phyloP scores from a whole-genome alignment of 2,329 filamentous ascomycete species.

The Knoxdaviesia capensis region DNA sequence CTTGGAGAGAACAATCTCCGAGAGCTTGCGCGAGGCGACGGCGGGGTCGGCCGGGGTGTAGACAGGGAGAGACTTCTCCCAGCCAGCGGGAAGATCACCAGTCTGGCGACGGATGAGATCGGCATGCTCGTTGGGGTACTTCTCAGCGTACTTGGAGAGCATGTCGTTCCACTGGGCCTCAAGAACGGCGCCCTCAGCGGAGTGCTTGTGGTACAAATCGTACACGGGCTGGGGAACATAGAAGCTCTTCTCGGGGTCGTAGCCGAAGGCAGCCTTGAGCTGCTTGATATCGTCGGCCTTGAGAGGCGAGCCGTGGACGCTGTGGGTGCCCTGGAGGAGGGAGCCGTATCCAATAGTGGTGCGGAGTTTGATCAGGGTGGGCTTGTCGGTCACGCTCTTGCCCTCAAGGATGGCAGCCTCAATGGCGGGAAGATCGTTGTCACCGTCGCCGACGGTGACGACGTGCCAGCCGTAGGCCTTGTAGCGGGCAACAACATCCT shows the following conservation, averaged over 20 bases:
- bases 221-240: constrained; percentile 89
- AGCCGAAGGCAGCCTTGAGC: constrained; percentile 89
- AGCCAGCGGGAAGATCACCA: constrained; percentile 78
- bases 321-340: constrained; percentile 76
- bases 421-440: constrained; percentile 71
- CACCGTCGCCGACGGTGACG: constrained; percentile 65
- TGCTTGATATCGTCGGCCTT: constrained; percentile 88
- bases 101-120: constrained; percentile 67
- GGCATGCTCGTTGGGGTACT: constrained; percentile 58
- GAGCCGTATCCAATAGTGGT: constrained; percentile 97
- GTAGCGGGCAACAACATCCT: constrained; percentile 88
- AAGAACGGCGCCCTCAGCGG: constrained; percentile 64
- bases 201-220: constrained; percentile 71
- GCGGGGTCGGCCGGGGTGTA: constrained; percentile 77
- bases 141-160: constrained; percentile 63
- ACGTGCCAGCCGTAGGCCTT: constrained; percentile 96
- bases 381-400: constrained; percentile 85
- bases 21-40: constrained; percentile 86
- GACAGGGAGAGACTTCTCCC: constrained; percentile 82
- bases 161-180: constrained; percentile 94
- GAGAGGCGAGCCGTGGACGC: constrained; percentile 88
- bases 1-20: constrained; percentile 79
- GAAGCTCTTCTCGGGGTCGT: constrained; percentile 86
- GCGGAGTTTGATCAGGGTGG: constrained; percentile 85
- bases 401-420: constrained; percentile 73